phyloP scores from a whole-genome alignment of 1,284 basidiomycete genomes.

The Ganoderma lingzhi region DNA sequence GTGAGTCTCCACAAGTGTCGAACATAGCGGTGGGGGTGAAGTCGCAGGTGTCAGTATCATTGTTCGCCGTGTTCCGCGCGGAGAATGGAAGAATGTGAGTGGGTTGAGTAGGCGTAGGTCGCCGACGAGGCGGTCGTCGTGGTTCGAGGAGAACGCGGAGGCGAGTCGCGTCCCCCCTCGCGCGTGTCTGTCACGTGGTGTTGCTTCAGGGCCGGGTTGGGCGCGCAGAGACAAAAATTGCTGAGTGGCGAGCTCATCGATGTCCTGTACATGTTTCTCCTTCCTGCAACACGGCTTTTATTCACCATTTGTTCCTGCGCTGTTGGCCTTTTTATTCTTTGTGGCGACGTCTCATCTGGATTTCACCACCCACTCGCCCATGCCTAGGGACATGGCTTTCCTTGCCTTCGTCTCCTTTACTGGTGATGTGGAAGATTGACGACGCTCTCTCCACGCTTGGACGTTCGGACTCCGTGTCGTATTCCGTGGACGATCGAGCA shows the following conservation, averaged over 20 bases:
- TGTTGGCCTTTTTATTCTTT: not conserved
- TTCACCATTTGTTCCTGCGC: not conserved
- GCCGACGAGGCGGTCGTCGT: not conserved
- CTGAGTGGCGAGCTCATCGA: not conserved
- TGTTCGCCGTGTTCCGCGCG: not conserved
- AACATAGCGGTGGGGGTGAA: slow-evolving; percentile 1
- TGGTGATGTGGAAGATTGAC: slow-evolving; percentile 43
- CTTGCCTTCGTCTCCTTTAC: slow-evolving; percentile 45
- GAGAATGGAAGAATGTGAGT: not conserved
- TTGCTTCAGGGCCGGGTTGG: slow-evolving; percentile 24
- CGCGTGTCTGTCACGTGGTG: slow-evolving; percentile 12
- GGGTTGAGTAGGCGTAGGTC: not conserved
- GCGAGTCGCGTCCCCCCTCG: not conserved
- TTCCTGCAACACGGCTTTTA: not conserved
- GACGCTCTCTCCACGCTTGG: slow-evolving; percentile 43
- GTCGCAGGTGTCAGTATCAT: slow-evolving; percentile 15
- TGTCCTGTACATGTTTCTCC: not conserved
- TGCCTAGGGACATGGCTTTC: slow-evolving; percentile 44
- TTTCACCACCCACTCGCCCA: slow-evolving; percentile 38
- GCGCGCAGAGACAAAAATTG: slow-evolving; percentile 13
- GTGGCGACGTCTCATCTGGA: not conserved
- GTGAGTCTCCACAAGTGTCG: not conserved
- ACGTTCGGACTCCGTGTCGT: slow-evolving; percentile 31
- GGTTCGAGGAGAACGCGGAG: not conserved
- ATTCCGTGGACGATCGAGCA: slow-evolving; percentile 39